Evolutionary conservation across 2,329 filamentous ascomycete species (phyloP).

Genomic region (Basipetospora chlamydospora): DNA sequence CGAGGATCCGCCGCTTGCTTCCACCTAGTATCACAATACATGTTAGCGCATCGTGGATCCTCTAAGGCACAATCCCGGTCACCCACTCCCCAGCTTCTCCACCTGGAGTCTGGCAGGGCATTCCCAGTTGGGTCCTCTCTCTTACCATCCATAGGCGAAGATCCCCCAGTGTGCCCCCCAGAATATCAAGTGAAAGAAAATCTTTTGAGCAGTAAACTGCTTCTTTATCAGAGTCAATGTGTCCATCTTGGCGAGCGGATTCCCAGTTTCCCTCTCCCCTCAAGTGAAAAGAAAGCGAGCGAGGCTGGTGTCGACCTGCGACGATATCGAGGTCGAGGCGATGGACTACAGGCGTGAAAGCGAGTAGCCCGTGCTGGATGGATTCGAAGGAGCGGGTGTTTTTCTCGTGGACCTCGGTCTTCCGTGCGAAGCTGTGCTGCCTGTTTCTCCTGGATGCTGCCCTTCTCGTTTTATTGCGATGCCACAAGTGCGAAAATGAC

Average conservation of each 20-base stretch:
- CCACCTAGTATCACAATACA: conserved; percentile 43
- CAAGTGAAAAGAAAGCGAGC: no score
- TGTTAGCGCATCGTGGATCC: no score
- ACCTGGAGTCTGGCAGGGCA: no score
- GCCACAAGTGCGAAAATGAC: not conserved
- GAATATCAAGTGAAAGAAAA: conserved; percentile 69
- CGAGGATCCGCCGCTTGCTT: conserved; percentile 57
- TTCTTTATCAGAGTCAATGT: conserved; percentile 33
- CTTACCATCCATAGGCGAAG: conserved; percentile 79
- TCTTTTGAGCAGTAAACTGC: conserved; percentile 55
- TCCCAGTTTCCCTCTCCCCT: conserved; percentile 7
- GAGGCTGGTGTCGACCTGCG: conserved; percentile 40
- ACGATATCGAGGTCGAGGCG: conserved; percentile 16
- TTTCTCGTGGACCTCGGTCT: not conserved
- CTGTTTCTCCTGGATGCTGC: not conserved
- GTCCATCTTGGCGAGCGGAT: conserved; percentile 24
- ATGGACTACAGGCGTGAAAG: no score
- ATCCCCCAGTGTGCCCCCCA: conserved; percentile 64
- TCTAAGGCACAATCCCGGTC: no score
- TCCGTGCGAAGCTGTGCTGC: not conserved
- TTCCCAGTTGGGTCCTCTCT: not conserved
- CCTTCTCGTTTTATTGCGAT: not conserved
- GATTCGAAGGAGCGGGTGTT: not conserved
- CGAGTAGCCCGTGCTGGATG: not conserved
- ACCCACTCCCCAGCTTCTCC: no score